Percentiles rank a stretch among this genome's conserved stretches.
Evolutionary conservation across 305 asterid genomes (phyloP).

Genomic region (Solanum hybrid): DNA sequence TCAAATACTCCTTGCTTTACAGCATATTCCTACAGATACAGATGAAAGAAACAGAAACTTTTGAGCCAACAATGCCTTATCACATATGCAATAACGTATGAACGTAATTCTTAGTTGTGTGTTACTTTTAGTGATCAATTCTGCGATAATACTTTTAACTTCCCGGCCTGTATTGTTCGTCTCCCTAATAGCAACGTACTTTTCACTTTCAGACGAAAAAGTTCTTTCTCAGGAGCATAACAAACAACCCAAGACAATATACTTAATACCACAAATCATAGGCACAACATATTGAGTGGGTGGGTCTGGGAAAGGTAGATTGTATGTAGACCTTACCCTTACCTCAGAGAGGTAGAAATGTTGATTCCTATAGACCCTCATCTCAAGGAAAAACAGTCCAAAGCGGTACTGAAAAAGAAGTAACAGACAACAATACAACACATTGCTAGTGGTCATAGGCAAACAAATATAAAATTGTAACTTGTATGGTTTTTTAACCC

Average conservation of each 20-base stretch:
- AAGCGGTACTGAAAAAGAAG: background rate
- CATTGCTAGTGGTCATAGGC: background rate
- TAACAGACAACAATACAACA: background rate
- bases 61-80: background rate
- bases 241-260: background rate
- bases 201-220: background rate
- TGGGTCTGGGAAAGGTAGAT: background rate
- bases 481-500: background rate
- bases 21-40: slow-evolving; percentile 43
- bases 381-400: background rate
- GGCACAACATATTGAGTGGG: background rate
- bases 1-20: slow-evolving; percentile 54
- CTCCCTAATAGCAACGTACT: background rate
- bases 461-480: background rate
- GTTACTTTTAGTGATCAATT: background rate
- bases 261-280: background rate
- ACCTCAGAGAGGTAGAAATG: background rate
- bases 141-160: background rate
- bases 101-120: background rate
- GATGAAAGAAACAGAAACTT: background rate
- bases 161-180: background rate
- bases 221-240: background rate
- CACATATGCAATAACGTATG: background rate
- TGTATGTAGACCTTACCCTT: background rate
- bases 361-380: background rate